phyloP scores from a whole-genome alignment of 1,284 basidiomycete genomes.

The Tilletia walkeri region DNA sequence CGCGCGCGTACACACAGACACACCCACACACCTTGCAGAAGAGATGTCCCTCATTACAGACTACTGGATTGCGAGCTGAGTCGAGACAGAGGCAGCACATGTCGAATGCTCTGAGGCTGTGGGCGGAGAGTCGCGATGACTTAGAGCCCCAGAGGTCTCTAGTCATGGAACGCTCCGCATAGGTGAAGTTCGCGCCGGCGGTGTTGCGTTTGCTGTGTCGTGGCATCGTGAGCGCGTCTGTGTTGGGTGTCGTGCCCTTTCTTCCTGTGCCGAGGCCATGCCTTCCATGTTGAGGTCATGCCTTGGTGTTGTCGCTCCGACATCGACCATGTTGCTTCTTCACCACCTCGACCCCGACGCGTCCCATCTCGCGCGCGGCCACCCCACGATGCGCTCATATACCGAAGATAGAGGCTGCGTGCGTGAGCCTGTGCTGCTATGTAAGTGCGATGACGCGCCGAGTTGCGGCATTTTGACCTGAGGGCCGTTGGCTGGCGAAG shows the following conservation, averaged over 20 bases:
- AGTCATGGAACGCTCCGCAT: conserved; percentile 77
- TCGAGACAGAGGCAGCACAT: conserved; percentile 76
- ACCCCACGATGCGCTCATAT: no score
- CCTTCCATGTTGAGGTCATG: background rate
- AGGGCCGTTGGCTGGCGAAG: no score
- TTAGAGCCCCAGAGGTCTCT: conserved; percentile 71
- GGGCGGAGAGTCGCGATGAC: conserved; percentile 72
- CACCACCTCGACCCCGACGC: no score
- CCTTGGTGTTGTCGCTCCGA: no score
- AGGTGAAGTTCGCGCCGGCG: conserved; percentile 69
- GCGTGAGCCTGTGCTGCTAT: no score
- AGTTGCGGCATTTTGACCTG: no score
- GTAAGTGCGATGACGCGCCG: no score
- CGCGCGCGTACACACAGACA: no score
- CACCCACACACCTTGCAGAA: conserved; percentile 74
- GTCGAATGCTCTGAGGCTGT: conserved; percentile 84
- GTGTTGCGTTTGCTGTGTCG: conserved; percentile 87
- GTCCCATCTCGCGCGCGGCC: no score
- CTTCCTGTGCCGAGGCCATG: background rate
- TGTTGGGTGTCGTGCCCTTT: no score
- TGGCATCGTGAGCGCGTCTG: conserved; percentile 62
- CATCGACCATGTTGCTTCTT: no score
- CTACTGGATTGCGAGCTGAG: conserved; percentile 72
- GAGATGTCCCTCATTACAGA: conserved; percentile 79
- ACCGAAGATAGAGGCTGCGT: no score